Evolutionary conservation across 805 yeast species (phyloP).

Genomic region (Candida silvatica): DNA sequence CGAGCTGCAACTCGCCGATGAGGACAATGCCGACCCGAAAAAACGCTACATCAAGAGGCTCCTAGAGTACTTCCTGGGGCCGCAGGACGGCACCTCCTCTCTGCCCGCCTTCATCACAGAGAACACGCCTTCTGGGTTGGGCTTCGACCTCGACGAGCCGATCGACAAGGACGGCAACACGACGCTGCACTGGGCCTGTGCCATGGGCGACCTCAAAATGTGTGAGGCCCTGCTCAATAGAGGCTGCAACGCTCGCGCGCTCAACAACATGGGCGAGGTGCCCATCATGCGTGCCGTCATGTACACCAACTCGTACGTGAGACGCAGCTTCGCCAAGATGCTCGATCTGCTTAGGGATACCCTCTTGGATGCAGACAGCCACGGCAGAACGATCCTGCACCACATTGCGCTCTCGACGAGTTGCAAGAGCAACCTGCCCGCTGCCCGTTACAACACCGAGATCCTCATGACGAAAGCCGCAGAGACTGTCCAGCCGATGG

Average conservation of each 20-base stretch:
- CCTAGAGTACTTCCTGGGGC: constrained; percentile 44
- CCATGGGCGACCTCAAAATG: constrained; percentile 80
- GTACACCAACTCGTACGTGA: constrained; percentile 81
- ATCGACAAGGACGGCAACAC: constrained; percentile 95
- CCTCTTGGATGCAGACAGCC: constrained; percentile 66
- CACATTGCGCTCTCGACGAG: constrained; percentile 70
- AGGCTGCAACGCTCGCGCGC: constrained; percentile 60
- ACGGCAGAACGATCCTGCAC: constrained; percentile 74
- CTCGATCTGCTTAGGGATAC: constrained; percentile 71
- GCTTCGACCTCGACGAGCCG: constrained; percentile 64
- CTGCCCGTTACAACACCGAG: constrained; percentile 79
- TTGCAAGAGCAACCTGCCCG: constrained; percentile 59
- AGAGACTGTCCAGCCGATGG: constrained; percentile 47
- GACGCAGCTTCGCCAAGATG: constrained; percentile 71
- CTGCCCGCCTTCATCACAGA: constrained; percentile 50
- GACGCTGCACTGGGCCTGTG: constrained; percentile 95
- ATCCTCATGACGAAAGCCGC: constrained; percentile 65
- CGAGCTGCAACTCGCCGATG: background rate
- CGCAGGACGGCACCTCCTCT: constrained; percentile 37
- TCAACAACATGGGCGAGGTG: constrained; percentile 71
- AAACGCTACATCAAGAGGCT: constrained; percentile 37
- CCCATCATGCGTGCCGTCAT: constrained; percentile 79
- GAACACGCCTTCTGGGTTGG: constrained; percentile 43
- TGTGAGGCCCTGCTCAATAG: constrained; percentile 66
- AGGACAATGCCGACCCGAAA: constrained; percentile 14